Evolutionary conservation across 2,329 filamentous ascomycete species (phyloP).

Genomic region (Furcasterigmium furcatum): DNA sequence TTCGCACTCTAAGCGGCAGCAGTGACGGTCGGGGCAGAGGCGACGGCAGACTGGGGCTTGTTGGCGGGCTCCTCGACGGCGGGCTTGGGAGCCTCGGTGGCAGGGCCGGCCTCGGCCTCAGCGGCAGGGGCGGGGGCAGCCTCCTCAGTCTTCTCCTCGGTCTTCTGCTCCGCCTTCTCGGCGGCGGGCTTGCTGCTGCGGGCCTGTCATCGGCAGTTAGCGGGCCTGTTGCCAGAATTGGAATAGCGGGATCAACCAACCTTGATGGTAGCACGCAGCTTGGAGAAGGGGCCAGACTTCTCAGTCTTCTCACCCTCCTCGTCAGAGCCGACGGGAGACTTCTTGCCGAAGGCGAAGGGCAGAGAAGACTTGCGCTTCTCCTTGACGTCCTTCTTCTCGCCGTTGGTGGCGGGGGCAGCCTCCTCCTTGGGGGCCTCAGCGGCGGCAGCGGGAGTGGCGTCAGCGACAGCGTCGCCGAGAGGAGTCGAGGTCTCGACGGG

Average conservation of each 20-base stretch:
- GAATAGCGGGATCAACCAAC: not conserved
- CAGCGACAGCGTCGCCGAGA: conserved; percentile 46
- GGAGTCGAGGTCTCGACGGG: conserved; percentile 56
- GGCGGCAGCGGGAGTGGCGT: conserved; percentile 42
- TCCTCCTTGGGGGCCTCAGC: conserved; percentile 47
- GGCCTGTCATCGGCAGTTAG: too few relatives aligned
- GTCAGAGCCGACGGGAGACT: conserved; percentile 52
- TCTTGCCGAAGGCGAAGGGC: conserved; percentile 75
- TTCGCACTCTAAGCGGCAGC: conserved; percentile 44
- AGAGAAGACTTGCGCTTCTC: conserved; percentile 81
- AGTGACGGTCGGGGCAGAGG: conserved; percentile 43
- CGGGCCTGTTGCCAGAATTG: too few relatives aligned
- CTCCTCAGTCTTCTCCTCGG: conserved; percentile 21
- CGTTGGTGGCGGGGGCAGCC: conserved; percentile 36
- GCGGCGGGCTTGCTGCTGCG: conserved; percentile 32
- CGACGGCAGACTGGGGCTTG: conserved; percentile 36
- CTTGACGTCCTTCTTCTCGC: conserved; percentile 66
- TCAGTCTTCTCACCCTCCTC: conserved; percentile 59
- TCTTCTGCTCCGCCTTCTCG: conserved; percentile 33
- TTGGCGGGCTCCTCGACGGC: conserved; percentile 32
- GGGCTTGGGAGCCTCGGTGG: conserved; percentile 16
- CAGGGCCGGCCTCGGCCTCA: conserved; percentile 17
- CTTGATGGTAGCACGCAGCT: conserved; percentile 57
- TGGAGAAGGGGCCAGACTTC: conserved; percentile 55
- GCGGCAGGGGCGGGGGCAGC: too few relatives aligned